phyloP scores from a whole-genome alignment of 495 filamentous ascomycete species.

The Penicillium diatomitis region DNA sequence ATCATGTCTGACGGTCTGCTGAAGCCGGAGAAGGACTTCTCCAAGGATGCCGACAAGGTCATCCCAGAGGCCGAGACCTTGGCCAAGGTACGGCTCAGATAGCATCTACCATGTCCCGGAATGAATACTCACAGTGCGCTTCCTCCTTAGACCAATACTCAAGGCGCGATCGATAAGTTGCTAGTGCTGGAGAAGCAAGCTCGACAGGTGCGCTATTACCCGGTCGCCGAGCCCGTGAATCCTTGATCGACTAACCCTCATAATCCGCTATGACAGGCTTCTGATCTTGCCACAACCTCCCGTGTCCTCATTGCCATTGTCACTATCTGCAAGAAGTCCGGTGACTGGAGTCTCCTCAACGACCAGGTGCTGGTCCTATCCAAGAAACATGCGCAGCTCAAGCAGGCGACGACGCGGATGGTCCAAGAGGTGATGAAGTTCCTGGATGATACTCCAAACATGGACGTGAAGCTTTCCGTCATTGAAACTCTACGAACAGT shows the following conservation, averaged over 20 bases:
- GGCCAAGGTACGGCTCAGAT: constrained; percentile 55
- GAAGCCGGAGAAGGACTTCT: constrained; percentile 69
- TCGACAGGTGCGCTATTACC: constrained; percentile 61
- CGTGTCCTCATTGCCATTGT: constrained; percentile 78
- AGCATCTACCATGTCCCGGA: no score
- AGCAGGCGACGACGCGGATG: constrained; percentile 98
- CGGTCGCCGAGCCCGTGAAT: background rate
- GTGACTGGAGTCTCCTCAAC: constrained; percentile 87
- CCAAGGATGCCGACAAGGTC: constrained; percentile 84
- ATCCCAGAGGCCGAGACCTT: constrained; percentile 82
- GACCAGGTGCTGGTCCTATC: constrained; percentile 92
- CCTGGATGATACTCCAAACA: constrained; percentile 67
- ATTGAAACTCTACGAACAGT: constrained; percentile 94
- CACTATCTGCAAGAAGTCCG: constrained; percentile 85
- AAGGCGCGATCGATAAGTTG: constrained; percentile 87
- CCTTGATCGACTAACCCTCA: constrained; percentile 1
- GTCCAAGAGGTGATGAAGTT: constrained; percentile 93
- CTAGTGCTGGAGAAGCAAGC: constrained; percentile 87
- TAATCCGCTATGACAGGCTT: constrained; percentile 48
- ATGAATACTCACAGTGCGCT: constrained; percentile 5
- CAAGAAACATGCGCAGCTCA: constrained; percentile 99
- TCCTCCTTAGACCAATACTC: constrained; percentile 55
- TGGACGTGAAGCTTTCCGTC: constrained; percentile 80
- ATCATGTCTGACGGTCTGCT: constrained; percentile 54
- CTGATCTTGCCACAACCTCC: constrained; percentile 90